Conservation (phyloP, 208 protist genomes). For the Leishmania tropica region DNA sequence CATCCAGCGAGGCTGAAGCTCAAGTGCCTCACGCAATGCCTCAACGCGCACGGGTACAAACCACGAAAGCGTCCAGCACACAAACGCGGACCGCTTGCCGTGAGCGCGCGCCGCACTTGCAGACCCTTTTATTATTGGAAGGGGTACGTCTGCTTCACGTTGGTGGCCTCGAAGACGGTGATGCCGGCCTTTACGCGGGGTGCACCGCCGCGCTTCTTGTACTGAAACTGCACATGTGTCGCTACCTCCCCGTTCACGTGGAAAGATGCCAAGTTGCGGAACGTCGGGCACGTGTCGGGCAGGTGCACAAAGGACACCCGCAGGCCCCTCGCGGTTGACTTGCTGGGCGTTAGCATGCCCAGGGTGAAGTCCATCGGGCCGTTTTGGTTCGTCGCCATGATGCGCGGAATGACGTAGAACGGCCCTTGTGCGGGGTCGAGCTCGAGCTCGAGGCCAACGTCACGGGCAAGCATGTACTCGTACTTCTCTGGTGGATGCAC, state of each 20-base stretch:
- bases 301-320: conserved; percentile 43
- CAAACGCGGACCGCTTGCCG: not conserved
- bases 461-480: conserved; percentile 46
- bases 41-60: not conserved
- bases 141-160: conserved; percentile 35
- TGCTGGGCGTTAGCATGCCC: conserved; percentile 34
- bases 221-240: conserved; percentile 40
- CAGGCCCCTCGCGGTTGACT: conserved; percentile 19
- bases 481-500: conserved; percentile 34
- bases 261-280: conserved; percentile 35
- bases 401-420: conserved; percentile 55
- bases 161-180: conserved; percentile 27
- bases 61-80: not conserved
- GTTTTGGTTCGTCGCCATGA: conserved; percentile 32
- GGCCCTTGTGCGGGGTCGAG: conserved; percentile 48
- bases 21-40: not conserved
- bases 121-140: conserved; percentile 20
- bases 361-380: conserved; percentile 38
- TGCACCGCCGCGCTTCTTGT: conserved; percentile 34
- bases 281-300: conserved; percentile 28
- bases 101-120: not conserved
- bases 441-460: conserved; percentile 49
- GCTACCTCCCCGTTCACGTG: conserved; percentile 12
- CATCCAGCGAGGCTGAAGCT: not conserved
- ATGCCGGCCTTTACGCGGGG: conserved; percentile 33